Conservation (phyloP, 2,329 filamentous ascomycete genomes). For the Scedosporium dehoogii region DNA sequence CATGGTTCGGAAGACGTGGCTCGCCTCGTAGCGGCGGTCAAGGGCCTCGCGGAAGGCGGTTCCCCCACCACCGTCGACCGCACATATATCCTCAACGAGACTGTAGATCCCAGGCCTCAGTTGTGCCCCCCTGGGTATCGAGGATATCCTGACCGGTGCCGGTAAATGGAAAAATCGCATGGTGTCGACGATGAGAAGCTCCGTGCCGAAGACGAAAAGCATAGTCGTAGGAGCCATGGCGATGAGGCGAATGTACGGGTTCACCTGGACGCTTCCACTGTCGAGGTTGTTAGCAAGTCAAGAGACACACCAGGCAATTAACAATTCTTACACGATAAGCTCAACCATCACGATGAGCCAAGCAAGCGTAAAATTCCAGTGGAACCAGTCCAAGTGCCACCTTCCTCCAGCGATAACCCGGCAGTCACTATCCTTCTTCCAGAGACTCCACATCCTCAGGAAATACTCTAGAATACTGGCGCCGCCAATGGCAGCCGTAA, state of each 20-base stretch:
- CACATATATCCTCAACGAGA: slow-evolving; percentile 42
- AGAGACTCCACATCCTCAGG: slow-evolving; percentile 40
- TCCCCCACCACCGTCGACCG: slow-evolving; percentile 41
- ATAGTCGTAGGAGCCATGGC: slow-evolving; percentile 41
- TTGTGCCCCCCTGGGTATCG: slow-evolving; percentile 36
- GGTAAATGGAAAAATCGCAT: slow-evolving; percentile 31
- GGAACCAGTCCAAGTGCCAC: slow-evolving; percentile 42
- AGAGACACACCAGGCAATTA: not conserved
- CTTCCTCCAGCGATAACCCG: slow-evolving; percentile 26
- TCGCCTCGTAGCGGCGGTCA: slow-evolving; percentile 41
- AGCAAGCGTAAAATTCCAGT: slow-evolving; percentile 44
- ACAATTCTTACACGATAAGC: slow-evolving; percentile 33
- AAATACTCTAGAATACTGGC: slow-evolving; percentile 45
- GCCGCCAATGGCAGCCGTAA: slow-evolving; percentile 40
- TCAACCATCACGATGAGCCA: slow-evolving; percentile 48
- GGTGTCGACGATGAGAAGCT: slow-evolving; percentile 38
- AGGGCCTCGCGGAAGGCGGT: slow-evolving; percentile 41
- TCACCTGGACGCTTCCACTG: slow-evolving; percentile 13
- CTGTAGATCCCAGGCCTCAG: slow-evolving; percentile 43
- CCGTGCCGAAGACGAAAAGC: slow-evolving; percentile 39
- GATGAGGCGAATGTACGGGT: slow-evolving; percentile 34
- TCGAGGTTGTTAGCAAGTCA: not conserved
- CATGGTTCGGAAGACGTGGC: slow-evolving; percentile 42
- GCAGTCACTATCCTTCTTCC: slow-evolving; percentile 39
- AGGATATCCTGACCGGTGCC: slow-evolving; percentile 40